A percentile compares a stretch with the other conserved stretches of the same genome.
Evolutionary conservation across 2,329 filamentous ascomycete species (phyloP).

Genomic region (Macrophomina pseudophaseolina): DNA sequence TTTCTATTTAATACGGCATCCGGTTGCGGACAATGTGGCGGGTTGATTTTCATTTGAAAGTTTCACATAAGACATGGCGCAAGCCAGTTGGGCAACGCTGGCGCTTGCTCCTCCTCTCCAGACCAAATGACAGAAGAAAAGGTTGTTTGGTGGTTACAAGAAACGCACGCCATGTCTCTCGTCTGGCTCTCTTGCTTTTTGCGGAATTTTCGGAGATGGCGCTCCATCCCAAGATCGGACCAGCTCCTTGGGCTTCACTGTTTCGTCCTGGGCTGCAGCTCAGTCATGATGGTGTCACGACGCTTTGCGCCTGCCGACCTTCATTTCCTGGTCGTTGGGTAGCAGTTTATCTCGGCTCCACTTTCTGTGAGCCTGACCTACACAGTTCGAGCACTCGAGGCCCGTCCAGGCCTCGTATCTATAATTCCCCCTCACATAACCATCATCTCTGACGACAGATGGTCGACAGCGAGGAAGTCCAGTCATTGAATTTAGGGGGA

Average conservation of each 20-base stretch:
- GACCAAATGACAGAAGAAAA: neutral
- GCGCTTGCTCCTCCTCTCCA: neutral
- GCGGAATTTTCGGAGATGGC: conserved; percentile 2
- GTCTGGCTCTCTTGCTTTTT: neutral
- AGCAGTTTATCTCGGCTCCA: neutral
- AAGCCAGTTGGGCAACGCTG: conserved; percentile 15
- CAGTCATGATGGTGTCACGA: neutral
- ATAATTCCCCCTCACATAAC: neutral
- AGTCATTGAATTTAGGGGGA: too few species aligned
- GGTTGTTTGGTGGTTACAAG: neutral
- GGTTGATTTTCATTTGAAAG: conserved; percentile 5
- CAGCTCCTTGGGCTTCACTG: neutral
- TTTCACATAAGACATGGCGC: conserved; percentile 22
- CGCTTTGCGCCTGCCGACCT: neutral
- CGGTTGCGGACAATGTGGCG: conserved; percentile 3
- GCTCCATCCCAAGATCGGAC: neutral
- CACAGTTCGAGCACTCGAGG: neutral
- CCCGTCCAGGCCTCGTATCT: neutral
- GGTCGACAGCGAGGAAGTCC: neutral
- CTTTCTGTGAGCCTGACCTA: too few species aligned
- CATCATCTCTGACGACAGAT: neutral
- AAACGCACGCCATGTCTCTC: neutral
- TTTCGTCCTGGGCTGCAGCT: neutral
- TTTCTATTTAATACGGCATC: conserved; percentile 11
- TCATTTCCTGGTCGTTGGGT: neutral